phyloP scores from a whole-genome alignment of 768 basidiomycete genomes.

The Auricularia sp. region DNA sequence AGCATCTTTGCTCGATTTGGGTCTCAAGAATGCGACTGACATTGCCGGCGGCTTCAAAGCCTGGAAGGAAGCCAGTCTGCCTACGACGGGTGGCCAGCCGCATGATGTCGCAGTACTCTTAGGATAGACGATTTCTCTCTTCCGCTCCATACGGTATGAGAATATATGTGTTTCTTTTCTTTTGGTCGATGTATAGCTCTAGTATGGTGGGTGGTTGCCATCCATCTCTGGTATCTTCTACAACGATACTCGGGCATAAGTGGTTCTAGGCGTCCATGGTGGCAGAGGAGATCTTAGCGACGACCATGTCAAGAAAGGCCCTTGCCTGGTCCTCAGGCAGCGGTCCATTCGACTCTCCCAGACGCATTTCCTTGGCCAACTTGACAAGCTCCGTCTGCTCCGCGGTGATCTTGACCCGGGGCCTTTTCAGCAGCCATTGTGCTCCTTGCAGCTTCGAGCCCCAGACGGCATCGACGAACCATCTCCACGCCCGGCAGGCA shows the following conservation, averaged over 20 bases:
- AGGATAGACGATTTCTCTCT: too few relatives aligned
- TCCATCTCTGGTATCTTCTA: too few relatives aligned
- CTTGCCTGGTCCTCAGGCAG: neutral
- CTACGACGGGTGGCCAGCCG: slow-evolving; percentile 16
- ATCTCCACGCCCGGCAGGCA: neutral
- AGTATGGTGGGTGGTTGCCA: too few relatives aligned
- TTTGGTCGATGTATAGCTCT: too few relatives aligned
- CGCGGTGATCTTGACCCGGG: neutral
- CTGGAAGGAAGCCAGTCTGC: slow-evolving; percentile 60
- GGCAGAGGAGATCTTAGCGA: too few relatives aligned
- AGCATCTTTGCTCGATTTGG: slow-evolving; percentile 54
- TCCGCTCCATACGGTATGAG: too few relatives aligned
- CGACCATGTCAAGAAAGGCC: neutral
- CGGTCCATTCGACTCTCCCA: neutral
- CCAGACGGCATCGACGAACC: neutral
- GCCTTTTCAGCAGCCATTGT: neutral
- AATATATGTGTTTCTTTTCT: too few relatives aligned
- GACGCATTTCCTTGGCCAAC: neutral
- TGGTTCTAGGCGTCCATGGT: too few relatives aligned
- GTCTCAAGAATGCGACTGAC: slow-evolving; percentile 66
- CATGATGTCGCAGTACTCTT: neutral
- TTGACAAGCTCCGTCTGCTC: neutral
- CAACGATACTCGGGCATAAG: too few relatives aligned
- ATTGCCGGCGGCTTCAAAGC: slow-evolving; percentile 64
- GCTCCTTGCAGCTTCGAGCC: neutral